phyloP scores from a whole-genome alignment of 1,139 yeast genomes.

The Suhomyces bolitotheri region DNA sequence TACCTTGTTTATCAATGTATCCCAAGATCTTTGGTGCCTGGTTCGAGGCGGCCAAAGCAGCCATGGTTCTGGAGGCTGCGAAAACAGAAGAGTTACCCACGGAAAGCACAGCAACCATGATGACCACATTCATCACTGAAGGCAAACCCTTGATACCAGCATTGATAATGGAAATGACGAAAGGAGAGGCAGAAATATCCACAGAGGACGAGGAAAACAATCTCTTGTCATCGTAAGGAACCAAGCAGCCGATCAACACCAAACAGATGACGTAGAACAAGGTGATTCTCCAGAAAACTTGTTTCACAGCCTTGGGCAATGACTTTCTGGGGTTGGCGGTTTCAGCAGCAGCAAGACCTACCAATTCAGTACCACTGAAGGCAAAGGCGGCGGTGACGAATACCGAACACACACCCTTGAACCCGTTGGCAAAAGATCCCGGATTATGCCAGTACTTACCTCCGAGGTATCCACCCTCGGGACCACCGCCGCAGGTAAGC shows the following conservation, averaged over 20 bases:
- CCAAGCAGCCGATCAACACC: constrained; percentile 62
- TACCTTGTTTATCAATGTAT: constrained; percentile 72
- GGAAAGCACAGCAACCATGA: constrained; percentile 27
- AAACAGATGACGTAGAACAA: constrained; percentile 63
- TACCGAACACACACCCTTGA: constrained; percentile 44
- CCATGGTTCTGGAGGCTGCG: constrained; percentile 79
- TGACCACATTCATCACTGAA: constrained; percentile 28
- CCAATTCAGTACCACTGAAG: constrained; percentile 48
- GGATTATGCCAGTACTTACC: constrained; percentile 50
- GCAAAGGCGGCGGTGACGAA: constrained; percentile 46
- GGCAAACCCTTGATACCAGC: constrained; percentile 29
- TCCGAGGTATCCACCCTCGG: constrained; percentile 41
- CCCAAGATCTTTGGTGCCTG: constrained; percentile 74
- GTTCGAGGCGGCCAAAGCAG: constrained; percentile 79
- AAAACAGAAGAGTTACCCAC: constrained; percentile 50
- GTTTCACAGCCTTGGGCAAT: constrained; percentile 69
- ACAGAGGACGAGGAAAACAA: constrained; percentile 51
- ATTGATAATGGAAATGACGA: constrained; percentile 50
- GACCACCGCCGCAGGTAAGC: constrained; percentile 43
- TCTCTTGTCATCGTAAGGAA: constrained; percentile 57
- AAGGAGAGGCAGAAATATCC: constrained; percentile 69
- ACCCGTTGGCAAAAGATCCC: constrained; percentile 42
- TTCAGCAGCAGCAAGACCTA: constrained; percentile 49
- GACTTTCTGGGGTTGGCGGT: constrained; percentile 53
- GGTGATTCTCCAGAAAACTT: constrained; percentile 70